A percentile compares a stretch with the other conserved stretches of the same genome.
These are phyloP conservation scores for Candida coleopterorum DNA, from an alignment of 805 yeast genomes.

Conservation along the genomic window DNA sequence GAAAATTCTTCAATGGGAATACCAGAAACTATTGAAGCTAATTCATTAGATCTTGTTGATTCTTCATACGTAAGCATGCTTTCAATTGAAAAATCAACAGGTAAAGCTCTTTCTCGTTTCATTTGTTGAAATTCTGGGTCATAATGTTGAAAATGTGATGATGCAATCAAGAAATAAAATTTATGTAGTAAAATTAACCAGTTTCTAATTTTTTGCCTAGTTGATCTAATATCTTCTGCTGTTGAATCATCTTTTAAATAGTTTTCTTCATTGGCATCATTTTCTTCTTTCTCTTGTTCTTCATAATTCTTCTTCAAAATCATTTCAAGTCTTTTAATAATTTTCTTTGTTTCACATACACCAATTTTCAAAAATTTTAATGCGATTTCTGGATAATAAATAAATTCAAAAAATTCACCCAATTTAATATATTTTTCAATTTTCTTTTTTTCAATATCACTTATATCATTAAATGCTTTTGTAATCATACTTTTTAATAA, in stretches of 20 bases:
- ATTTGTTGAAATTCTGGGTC: slow-evolving; percentile 30
- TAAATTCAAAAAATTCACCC: slow-evolving; percentile 68
- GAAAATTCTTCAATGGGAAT: slow-evolving; percentile 10
- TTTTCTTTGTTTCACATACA: slow-evolving; percentile 24
- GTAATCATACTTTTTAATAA: slow-evolving; percentile 64
- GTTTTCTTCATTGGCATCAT: slow-evolving; percentile 16
- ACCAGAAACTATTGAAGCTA: slow-evolving; percentile 19
- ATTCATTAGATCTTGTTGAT: slow-evolving; percentile 14
- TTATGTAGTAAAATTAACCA: slow-evolving; percentile 68
- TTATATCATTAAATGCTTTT: slow-evolving; percentile 46
- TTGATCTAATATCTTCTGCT: slow-evolving; percentile 21
- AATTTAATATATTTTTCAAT: slow-evolving; percentile 45
- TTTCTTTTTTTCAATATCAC: slow-evolving; percentile 45
- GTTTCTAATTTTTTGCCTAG: slow-evolving; percentile 34
- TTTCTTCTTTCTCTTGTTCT: slow-evolving; percentile 17
- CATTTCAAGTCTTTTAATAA: slow-evolving; percentile 18
- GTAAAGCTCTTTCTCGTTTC: slow-evolving; percentile 13
- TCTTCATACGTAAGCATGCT: slow-evolving; percentile 7
- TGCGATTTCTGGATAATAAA: slow-evolving; percentile 49
- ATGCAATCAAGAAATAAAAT: slow-evolving; percentile 71
- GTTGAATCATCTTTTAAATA: slow-evolving; percentile 12
- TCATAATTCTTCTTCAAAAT: slow-evolving; percentile 14
- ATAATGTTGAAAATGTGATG: slow-evolving; percentile 57
- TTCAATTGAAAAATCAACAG: slow-evolving; percentile 5
- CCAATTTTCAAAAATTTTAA: slow-evolving; percentile 41